Conservation (phyloP, 257 asterid species). For the Linaria vulgaris region DNA sequence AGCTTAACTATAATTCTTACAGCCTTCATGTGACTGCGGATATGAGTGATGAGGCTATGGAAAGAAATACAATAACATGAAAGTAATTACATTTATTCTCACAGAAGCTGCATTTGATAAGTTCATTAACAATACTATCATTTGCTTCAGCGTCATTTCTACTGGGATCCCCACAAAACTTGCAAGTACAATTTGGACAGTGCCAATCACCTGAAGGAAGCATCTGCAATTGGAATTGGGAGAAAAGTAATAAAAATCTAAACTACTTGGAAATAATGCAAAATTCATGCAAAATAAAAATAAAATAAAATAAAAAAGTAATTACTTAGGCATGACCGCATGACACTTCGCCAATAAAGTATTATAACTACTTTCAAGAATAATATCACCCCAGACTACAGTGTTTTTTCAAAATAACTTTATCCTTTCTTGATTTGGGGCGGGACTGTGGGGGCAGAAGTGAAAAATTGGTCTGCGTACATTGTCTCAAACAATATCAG, state of each 20-base stretch:
- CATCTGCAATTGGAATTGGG: conserved; percentile 46
- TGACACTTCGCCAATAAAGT: conserved; percentile 7
- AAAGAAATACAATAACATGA: conserved; percentile 23
- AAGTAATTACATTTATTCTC: conserved; percentile 69
- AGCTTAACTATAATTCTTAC: conserved; percentile 1
- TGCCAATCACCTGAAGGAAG: conserved; percentile 96
- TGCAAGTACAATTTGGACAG: conserved; percentile 83
- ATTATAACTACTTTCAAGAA: neutral
- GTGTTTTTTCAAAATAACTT: no score
- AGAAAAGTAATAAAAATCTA: conserved; percentile 21
- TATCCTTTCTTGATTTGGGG: no score
- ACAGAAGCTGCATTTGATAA: conserved; percentile 61
- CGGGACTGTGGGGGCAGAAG: no score
- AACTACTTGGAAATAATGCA: conserved; percentile 21
- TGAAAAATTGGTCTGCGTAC: no score
- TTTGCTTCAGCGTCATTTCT: conserved; percentile 37
- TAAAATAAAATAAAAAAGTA: conserved; percentile 4
- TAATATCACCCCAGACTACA: no score
- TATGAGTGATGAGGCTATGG: conserved; percentile 14
- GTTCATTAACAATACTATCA: conserved; percentile 40
- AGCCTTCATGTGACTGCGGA: neutral
- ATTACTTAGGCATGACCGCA: conserved; percentile 1
- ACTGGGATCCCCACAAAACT: conserved; percentile 62
- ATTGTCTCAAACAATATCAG: no score
- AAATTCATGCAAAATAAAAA: neutral